Evolutionary conservation across 441 rosid species (phyloP).

Genomic region (Populus hybrid): DNA sequence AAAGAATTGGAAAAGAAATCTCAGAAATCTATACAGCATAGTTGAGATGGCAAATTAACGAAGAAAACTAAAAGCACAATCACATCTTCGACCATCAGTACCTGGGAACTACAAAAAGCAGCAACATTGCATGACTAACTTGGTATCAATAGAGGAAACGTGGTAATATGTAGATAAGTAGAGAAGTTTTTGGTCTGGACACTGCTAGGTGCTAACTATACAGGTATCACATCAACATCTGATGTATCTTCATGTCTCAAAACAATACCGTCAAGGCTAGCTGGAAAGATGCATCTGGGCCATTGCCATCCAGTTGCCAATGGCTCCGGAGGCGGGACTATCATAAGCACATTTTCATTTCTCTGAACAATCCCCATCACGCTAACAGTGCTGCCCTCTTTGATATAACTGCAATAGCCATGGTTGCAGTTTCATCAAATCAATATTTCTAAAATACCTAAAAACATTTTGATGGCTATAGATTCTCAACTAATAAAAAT

Average conservation of each 20-base stretch:
- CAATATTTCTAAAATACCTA: neutral
- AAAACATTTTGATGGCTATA: neutral
- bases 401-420: slow-evolving; percentile 48
- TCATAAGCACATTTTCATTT: slow-evolving; percentile 83
- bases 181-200: neutral
- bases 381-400: slow-evolving; percentile 90
- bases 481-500: neutral
- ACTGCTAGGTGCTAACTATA: slow-evolving; percentile 24
- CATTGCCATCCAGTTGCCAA: slow-evolving; percentile 81
- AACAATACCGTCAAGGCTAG: slow-evolving; percentile 71
- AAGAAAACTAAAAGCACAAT: neutral
- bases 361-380: slow-evolving; percentile 89
- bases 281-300: slow-evolving; percentile 66
- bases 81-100: no score
- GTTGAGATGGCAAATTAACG: neutral
- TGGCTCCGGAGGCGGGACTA: slow-evolving; percentile 73
- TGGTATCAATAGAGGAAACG: no score
- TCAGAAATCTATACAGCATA: no score
- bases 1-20: no score
- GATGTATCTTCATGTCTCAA: slow-evolving; percentile 88
- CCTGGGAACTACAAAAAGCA: no score
- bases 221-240: slow-evolving; percentile 76
- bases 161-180: no score
- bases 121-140: no score
- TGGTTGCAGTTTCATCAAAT: neutral